phyloP scores from a whole-genome alignment of 2,329 filamentous ascomycete species.

The Pseudogymnoascus sp. region DNA sequence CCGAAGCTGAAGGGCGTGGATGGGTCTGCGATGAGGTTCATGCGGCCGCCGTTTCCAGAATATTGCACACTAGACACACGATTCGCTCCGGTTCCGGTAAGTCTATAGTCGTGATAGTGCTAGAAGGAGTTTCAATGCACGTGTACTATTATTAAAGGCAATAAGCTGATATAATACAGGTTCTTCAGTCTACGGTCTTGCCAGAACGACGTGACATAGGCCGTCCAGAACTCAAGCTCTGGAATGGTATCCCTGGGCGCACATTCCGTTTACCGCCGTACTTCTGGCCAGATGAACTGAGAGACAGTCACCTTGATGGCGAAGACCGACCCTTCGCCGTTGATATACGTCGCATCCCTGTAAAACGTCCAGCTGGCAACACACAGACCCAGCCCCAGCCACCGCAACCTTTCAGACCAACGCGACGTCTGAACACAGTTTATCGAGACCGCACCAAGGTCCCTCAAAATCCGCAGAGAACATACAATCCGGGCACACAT shows the following conservation, averaged over 20 bases:
- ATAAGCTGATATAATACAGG: conserved; percentile 2
- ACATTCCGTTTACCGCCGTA: conserved; percentile 5
- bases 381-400: neutral
- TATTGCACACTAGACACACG: neutral
- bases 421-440: neutral
- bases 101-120: neutral
- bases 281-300: neutral
- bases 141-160: neutral
- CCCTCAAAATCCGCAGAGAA: neutral
- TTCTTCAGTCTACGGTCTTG: neutral
- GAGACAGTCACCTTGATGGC: neutral
- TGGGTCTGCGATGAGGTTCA: neutral
- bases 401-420: neutral
- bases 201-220: neutral
- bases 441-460: neutral
- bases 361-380: neutral
- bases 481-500: neutral
- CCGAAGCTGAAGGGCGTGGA: conserved; percentile 3
- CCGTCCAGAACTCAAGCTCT: neutral
- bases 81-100: neutral
- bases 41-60: neutral
- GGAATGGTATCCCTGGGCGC: neutral
- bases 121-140: neutral
- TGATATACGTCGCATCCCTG: neutral
- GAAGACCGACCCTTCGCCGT: neutral